Percentiles rank a stretch among this genome's conserved stretches.
phyloP scores from a whole-genome alignment of 1,139 yeast species.

The Dujonia santamariae region DNA sequence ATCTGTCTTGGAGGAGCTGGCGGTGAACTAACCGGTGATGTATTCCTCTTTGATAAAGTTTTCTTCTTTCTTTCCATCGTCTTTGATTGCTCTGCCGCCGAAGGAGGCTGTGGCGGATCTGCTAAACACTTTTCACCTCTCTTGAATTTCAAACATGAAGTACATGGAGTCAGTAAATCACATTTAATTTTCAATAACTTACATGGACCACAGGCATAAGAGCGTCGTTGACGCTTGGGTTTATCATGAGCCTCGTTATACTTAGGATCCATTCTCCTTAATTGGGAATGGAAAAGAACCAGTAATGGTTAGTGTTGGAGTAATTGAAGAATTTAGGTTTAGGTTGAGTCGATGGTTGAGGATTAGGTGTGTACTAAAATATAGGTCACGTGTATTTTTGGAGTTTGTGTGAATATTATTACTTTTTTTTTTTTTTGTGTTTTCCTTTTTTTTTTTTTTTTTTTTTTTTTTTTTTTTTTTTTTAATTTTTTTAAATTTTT shows the following conservation, averaged over 20 bases:
- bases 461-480: not conserved
- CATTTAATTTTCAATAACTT: slow-evolving; percentile 52
- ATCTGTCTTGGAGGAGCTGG: not conserved
- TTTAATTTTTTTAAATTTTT: not conserved
- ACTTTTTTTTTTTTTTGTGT: not conserved
- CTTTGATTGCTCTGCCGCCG: slow-evolving; percentile 22
- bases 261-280: too few relatives aligned
- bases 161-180: slow-evolving; percentile 48
- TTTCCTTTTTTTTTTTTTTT: not conserved
- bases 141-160: slow-evolving; percentile 44
- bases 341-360: not conserved
- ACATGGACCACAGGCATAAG: slow-evolving; percentile 59
- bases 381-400: not conserved
- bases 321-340: slow-evolving; percentile 1
- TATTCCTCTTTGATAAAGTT: not conserved
- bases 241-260: slow-evolving; percentile 3
- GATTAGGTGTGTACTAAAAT: not conserved
- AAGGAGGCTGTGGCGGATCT: slow-evolving; percentile 49
- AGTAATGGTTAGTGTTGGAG: too few relatives aligned
- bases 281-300: too few relatives aligned
- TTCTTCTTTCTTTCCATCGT: slow-evolving; percentile 19
- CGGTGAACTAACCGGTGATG: not conserved
- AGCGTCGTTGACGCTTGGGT: slow-evolving; percentile 38
- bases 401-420: not conserved
- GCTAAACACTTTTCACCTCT: slow-evolving; percentile 35